phyloP scores from a whole-genome alignment of 2,329 filamentous ascomycete genomes.

The Monosporascus sp. region DNA sequence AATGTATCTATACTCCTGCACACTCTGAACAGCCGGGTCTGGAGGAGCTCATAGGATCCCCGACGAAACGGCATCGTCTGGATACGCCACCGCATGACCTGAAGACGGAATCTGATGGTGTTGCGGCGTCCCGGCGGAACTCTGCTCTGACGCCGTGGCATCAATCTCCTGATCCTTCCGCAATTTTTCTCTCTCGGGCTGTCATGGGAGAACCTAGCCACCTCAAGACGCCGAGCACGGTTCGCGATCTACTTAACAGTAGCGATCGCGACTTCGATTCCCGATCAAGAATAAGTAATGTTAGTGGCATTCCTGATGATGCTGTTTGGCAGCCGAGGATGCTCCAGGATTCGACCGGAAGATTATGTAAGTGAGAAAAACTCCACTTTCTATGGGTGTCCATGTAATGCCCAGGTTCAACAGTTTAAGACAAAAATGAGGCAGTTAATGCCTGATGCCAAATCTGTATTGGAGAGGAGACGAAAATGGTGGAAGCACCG shows the following conservation, averaged over 20 bases:
- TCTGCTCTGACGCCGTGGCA: slow-evolving; percentile 20
- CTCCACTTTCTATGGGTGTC: background rate
- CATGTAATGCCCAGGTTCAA: no score
- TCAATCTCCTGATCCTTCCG: slow-evolving; percentile 13
- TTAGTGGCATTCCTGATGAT: slow-evolving; percentile 48
- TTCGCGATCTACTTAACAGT: slow-evolving; percentile 11
- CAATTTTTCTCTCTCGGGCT: slow-evolving; percentile 11
- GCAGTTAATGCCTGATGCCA: no score
- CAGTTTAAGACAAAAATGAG: no score
- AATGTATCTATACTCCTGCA: slow-evolving; percentile 38
- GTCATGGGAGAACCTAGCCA: slow-evolving; percentile 11
- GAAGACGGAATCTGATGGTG: slow-evolving; percentile 22
- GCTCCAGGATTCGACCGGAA: slow-evolving; percentile 53
- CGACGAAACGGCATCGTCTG: slow-evolving; percentile 31
- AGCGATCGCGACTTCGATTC: slow-evolving; percentile 26
- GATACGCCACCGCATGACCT: slow-evolving; percentile 21
- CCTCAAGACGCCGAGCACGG: slow-evolving; percentile 13
- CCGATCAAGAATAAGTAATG: slow-evolving; percentile 32
- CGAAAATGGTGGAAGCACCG: background rate
- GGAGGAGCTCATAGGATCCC: slow-evolving; percentile 29
- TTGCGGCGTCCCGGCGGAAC: slow-evolving; percentile 21
- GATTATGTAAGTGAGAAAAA: slow-evolving; percentile 41
- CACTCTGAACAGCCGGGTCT: slow-evolving; percentile 22
- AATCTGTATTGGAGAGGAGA: no score
- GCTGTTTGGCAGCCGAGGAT: slow-evolving; percentile 52